Evolutionary conservation across 2,329 filamentous ascomycete genomes (phyloP), one percentile per base, ranked within the genome.

Genomic region (Colletotrichum costaricense): DNA sequence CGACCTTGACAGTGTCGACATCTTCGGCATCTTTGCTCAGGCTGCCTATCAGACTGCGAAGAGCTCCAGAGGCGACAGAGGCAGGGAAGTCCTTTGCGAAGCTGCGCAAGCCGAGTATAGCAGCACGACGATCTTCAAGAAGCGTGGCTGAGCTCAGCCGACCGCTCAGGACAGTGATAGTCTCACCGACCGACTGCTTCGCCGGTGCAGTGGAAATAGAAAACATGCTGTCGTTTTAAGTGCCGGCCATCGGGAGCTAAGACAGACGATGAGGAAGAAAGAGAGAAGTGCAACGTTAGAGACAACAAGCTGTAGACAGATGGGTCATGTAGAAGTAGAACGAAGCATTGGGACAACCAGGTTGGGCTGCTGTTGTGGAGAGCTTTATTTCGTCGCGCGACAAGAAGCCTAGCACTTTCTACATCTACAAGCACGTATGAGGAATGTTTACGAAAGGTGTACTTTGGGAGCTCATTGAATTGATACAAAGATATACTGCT

Each of bases 11-110:
- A 5, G 97, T 99, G 82, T 99, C 97, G 71, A 98, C 93, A 88
- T 99, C 97, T 81, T 97, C 94, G 73, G 91, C 91, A 88, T 99
- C 97, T 80, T 95, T 95, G 76, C 91, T 91, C 66, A 99, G 85
- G 78, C 94, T 95, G 14, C 90, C 91, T 76, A 99, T 98, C 69
- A 99, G 88, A 69, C 94, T 94, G 75, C 96, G 90, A 60, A 99
- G 86, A n/a, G 95, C 94, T 52, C 95, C 95, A 4, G 95, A 98
- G 2, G 97, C 95, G 46, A 99, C 97, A 8, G 95, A 97, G 16
- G 97, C 97, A 49, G 97, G 97, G 78, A 96, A 98, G 74, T 97
- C 92, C 84, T 98, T 98, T 55, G 97, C 95, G 82, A 99, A 98
- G 84, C 95, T 98, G 78, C 97, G 91, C 49, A 99, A 88, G 22